Conservation (phyloP, 805 yeast genomes). For the Saccharomycopsis vini region DNA sequence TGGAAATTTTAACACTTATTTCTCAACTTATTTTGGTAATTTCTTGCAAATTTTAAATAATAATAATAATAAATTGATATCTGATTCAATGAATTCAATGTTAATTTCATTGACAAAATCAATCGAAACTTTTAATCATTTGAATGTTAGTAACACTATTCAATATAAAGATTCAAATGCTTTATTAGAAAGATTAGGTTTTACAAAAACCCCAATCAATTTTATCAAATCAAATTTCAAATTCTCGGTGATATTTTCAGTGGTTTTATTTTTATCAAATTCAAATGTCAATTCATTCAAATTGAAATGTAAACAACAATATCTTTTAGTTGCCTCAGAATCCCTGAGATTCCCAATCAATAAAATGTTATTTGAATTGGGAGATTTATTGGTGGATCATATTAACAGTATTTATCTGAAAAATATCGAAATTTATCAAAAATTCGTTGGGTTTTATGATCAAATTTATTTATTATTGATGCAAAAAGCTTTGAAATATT, state of each 20-base stretch:
- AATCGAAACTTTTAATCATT: slow-evolving; percentile 3
- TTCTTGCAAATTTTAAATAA: background rate
- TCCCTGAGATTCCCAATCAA: slow-evolving; percentile 9
- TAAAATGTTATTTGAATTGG: slow-evolving; percentile 3
- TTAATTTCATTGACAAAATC: background rate
- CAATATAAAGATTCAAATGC: background rate
- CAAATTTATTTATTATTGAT: slow-evolving; percentile 1
- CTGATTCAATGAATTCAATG: too few relatives aligned
- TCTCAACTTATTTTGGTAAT: background rate
- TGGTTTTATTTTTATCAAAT: background rate
- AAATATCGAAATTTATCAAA: background rate
- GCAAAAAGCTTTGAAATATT: slow-evolving; percentile 7
- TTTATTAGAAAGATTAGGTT: slow-evolving; percentile 8
- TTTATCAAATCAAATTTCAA: slow-evolving; percentile 1
- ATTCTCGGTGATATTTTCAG: background rate
- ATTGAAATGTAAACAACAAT: slow-evolving; percentile 3
- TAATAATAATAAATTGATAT: too few relatives aligned
- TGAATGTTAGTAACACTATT: background rate
- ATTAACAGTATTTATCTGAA: background rate
- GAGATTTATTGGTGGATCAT: background rate
- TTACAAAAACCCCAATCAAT: slow-evolving; percentile 5
- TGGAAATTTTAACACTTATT: background rate
- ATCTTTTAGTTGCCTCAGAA: background rate
- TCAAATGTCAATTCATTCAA: background rate
- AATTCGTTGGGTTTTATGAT: slow-evolving; percentile 1